phyloP scores from a whole-genome alignment of 2,329 filamentous ascomycete genomes.

The Cladosporium sp. region DNA sequence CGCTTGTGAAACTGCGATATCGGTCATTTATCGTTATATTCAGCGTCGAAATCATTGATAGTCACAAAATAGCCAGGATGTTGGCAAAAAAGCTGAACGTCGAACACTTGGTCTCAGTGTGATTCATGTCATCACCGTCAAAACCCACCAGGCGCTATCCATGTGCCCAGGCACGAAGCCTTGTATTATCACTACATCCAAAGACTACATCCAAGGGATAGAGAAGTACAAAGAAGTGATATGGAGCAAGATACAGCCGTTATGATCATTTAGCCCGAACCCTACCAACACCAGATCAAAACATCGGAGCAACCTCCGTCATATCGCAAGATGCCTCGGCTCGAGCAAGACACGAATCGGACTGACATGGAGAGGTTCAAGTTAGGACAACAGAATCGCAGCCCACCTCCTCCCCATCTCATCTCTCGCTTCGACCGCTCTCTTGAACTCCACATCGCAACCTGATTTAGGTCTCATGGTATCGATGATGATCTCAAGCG shows the following conservation, averaged over 20 bases:
- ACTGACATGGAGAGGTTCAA: no score
- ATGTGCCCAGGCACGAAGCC: no score
- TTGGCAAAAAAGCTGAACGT: no score
- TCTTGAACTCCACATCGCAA: neutral
- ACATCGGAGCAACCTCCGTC: neutral
- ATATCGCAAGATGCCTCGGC: neutral
- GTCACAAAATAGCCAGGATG: no score
- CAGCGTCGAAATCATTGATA: no score
- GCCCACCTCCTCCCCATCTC: conserved; percentile 8
- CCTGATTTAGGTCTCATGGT: neutral
- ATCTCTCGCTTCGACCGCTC: neutral
- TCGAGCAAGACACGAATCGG: no score
- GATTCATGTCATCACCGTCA: no score
- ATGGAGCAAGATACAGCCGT: neutral
- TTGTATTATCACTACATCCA: no score
- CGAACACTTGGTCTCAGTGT: no score
- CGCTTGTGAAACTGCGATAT: no score
- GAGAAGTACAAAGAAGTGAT: neutral
- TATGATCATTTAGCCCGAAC: neutral
- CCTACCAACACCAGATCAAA: neutral
- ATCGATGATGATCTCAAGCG: conserved; percentile 6
- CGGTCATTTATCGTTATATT: no score
- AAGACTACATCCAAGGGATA: neutral
- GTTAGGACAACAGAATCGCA: neutral
- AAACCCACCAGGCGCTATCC: no score